A percentile compares a stretch with the other conserved stretches of the same genome.
These are phyloP conservation scores for Lactifluus echinatus DNA, from an alignment of 768 basidiomycete genomes.

Conservation along the genomic window DNA sequence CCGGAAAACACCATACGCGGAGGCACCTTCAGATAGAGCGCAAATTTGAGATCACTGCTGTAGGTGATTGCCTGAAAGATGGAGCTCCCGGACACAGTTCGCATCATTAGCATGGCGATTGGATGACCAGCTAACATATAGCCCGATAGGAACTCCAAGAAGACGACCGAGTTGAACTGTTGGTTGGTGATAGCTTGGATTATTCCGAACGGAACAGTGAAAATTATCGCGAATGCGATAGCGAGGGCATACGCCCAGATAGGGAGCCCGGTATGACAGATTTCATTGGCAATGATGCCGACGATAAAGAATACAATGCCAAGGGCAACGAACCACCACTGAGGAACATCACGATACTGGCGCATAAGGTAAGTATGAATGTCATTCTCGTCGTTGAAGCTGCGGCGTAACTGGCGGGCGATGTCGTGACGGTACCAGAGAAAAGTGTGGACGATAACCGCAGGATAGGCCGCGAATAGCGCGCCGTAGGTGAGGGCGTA, in stretches of 20 bases:
- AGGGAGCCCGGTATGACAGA: slow-evolving; percentile 70
- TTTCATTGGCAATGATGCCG: slow-evolving; percentile 57
- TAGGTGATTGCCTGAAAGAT: slow-evolving; percentile 58
- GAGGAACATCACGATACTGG: slow-evolving; percentile 66
- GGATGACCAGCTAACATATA: slow-evolving; percentile 78
- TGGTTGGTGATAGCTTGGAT: slow-evolving; percentile 87
- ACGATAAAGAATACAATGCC: slow-evolving; percentile 48
- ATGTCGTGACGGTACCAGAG: slow-evolving; percentile 84
- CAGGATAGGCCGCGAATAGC: slow-evolving; percentile 64
- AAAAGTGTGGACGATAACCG: slow-evolving; percentile 72
- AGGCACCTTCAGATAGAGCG: slow-evolving; percentile 86
- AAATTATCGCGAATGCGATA: slow-evolving; percentile 43
- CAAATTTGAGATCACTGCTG: slow-evolving; percentile 72
- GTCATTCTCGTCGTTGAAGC: slow-evolving; percentile 68
- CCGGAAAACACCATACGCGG: slow-evolving; percentile 70
- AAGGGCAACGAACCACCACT: slow-evolving; percentile 62
- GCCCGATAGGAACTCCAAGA: slow-evolving; percentile 70
- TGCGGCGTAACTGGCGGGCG: slow-evolving; percentile 55
- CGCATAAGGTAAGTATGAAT: slow-evolving; percentile 81
- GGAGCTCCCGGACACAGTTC: slow-evolving; percentile 50
- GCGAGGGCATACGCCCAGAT: slow-evolving; percentile 52
- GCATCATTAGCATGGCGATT: slow-evolving; percentile 78
- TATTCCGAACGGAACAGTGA: slow-evolving; percentile 67
- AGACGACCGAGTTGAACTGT: slow-evolving; percentile 53
- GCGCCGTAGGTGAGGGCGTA: slow-evolving; percentile 64